Evolutionary conservation across 83 land plant genomes (phyloP), one percentile per base, ranked within the genome.

Genomic region (Larix sibirica): DNA sequence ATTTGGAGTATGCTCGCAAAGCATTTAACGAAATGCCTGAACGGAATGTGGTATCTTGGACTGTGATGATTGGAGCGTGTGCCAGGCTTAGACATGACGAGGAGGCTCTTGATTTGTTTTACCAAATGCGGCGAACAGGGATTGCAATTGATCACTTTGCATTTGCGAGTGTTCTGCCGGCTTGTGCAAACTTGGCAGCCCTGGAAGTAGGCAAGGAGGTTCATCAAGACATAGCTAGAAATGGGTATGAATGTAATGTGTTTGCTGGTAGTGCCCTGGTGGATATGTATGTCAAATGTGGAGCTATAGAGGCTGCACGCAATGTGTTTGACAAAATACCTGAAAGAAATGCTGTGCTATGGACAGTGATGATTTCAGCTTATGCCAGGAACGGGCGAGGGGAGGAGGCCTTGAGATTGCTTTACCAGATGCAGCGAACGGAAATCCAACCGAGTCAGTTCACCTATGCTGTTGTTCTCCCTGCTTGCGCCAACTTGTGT

Each of bases 31-130:
- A 42, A 73, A 73, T 73, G 77, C 23, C 47, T 3, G 24, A 44
- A 73, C 77, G 54, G 18, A 86, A 84, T 38, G 63, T 80, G 56
- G 60, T 84, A 14, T 36, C 83, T 6, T 86, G 78, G 83, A 88
- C 86, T 81, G 82, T 88, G 18, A 86, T 91, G 84, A 84, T 91
- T 65, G 85, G 90, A 5, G 77, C 77, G 21, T 44, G 56, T 20
- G 54, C 21, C 77, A 74, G 77, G 77, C 54, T 36, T 40, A 20
- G 56, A n/a, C 26, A 40, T 40, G 56, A 74, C 21, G 56, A 44
- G 56, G 54, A 74, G 26, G 77, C 77, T 4, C 2, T 74, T 0
- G 54, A 74, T 44, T 74, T 85, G 66, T 88, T 89, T 74, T 58
- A 88, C 59, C 7, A 71, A 68, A 88, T 90, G 90, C 63, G 75